Percentiles rank a stretch among this genome's conserved stretches.
These are phyloP conservation scores for Sporothrix brunneoviolacea DNA, from an alignment of 2,329 filamentous ascomycete genomes.

Conservation along the genomic window DNA sequence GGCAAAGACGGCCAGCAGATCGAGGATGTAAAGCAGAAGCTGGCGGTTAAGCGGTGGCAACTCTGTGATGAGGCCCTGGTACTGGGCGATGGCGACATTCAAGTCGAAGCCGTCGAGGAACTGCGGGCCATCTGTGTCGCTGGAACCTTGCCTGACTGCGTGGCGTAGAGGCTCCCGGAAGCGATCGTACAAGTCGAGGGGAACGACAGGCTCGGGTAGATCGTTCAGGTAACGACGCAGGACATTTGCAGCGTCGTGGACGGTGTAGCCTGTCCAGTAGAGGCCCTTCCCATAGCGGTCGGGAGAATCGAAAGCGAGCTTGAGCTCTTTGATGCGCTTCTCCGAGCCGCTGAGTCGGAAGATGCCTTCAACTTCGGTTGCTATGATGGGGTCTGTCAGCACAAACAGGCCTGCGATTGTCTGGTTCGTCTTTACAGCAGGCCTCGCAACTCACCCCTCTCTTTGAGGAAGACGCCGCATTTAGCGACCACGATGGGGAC, in stretches of 20 bases:
- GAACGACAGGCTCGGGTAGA: constrained; percentile 92
- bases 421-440: background rate
- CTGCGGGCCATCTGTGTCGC: constrained; percentile 61
- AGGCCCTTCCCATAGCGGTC: constrained; percentile 94
- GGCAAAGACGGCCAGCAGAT: constrained; percentile 91
- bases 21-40: constrained; percentile 88
- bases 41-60: constrained; percentile 90
- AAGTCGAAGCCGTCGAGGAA: constrained; percentile 69
- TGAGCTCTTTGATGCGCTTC: constrained; percentile 96
- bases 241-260: constrained; percentile 96
- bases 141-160: constrained; percentile 65
- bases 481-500: constrained; percentile 98
- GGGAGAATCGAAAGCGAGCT: constrained; percentile 85
- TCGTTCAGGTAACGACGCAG: constrained; percentile 93
- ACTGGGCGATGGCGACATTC: constrained; percentile 67
- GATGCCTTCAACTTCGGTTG: constrained; percentile 90
- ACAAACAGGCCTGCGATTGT: background rate
- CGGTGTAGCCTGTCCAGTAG: constrained; percentile 95
- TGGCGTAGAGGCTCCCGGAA: constrained; percentile 78
- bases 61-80: constrained; percentile 87
- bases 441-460: constrained; percentile 65
- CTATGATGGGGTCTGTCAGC: constrained; percentile 40
- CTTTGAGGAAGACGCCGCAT: constrained; percentile 93
- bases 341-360: constrained; percentile 94
- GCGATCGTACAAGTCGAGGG: constrained; percentile 82